Evolutionary conservation across 2,329 filamentous ascomycete genomes (phyloP).

Genomic region (Cordyceps fumosorosea): DNA sequence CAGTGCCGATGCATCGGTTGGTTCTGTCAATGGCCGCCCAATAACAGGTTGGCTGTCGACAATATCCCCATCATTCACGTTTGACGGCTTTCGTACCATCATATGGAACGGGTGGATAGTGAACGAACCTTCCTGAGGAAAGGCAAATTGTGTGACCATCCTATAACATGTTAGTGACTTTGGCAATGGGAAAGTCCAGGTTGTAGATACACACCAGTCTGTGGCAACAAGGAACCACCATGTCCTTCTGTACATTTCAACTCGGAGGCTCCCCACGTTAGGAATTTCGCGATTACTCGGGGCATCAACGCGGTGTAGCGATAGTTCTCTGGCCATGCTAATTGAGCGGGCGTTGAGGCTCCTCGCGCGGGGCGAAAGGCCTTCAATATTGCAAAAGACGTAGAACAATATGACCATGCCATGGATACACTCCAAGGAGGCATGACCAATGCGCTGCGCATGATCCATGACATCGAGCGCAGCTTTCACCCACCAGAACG

Average conservation of each 20-base stretch:
- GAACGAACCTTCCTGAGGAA: constrained; percentile 30
- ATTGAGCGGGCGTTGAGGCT: constrained; percentile 24
- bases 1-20: constrained; percentile 31
- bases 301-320: constrained; percentile 34
- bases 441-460: constrained; percentile 22
- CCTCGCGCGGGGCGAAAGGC: constrained; percentile 27
- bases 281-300: constrained; percentile 19
- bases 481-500: constrained; percentile 27
- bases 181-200: not conserved
- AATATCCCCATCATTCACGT: constrained; percentile 33
- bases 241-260: constrained; percentile 33
- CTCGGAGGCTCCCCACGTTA: constrained; percentile 20
- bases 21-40: constrained; percentile 23
- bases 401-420: constrained; percentile 32
- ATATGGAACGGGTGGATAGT: constrained; percentile 33
- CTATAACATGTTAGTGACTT: constrained; percentile 18
- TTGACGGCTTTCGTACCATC: constrained; percentile 31
- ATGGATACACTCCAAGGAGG: constrained; percentile 30
- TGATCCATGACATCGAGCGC: constrained; percentile 30
- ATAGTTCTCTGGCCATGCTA: constrained; percentile 27
- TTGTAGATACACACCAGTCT: constrained; percentile 30
- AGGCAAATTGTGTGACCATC: constrained; percentile 30
- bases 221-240: constrained; percentile 39
- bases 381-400: constrained; percentile 32
- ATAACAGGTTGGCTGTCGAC: constrained; percentile 23